Evolutionary conservation across 1,284 basidiomycete species (phyloP).

Genomic region (Cryptococcus jaspeensis): DNA sequence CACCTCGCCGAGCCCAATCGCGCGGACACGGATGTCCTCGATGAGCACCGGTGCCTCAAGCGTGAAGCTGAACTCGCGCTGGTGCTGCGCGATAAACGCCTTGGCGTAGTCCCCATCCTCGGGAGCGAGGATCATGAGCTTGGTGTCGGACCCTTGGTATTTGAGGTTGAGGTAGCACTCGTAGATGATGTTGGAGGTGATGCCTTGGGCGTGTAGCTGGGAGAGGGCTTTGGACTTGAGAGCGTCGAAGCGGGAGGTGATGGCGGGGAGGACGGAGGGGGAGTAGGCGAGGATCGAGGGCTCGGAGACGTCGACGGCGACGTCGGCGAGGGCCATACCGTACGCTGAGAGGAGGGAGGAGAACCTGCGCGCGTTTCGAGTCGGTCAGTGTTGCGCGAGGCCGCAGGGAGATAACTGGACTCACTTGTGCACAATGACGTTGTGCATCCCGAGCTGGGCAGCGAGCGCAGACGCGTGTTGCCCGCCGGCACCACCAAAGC

Average conservation of each 20-base stretch:
- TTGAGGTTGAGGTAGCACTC: slow-evolving; percentile 57
- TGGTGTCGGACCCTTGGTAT: slow-evolving; percentile 39
- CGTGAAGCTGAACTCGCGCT: slow-evolving; percentile 45
- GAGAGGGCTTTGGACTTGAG: slow-evolving; percentile 56
- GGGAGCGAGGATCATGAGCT: slow-evolving; percentile 42
- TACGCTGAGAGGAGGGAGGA: slow-evolving; percentile 86
- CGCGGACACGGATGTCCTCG: slow-evolving; percentile 40
- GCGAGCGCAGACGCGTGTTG: slow-evolving; percentile 46
- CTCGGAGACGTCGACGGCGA: slow-evolving; percentile 39
- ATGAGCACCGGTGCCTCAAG: slow-evolving; percentile 35
- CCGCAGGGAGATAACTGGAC: not conserved
- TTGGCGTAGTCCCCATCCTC: slow-evolving; percentile 32
- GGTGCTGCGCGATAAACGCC: slow-evolving; percentile 36
- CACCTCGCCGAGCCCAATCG: slow-evolving; percentile 14
- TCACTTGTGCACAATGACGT: slow-evolving; percentile 61
- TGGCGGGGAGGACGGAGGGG: slow-evolving; percentile 32
- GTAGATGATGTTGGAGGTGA: slow-evolving; percentile 66
- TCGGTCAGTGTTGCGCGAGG: no score
- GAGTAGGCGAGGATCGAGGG: slow-evolving; percentile 62
- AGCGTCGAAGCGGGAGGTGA: slow-evolving; percentile 21
- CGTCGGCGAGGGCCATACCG: slow-evolving; percentile 69
- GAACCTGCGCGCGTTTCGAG: slow-evolving; percentile 60
- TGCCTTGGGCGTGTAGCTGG: slow-evolving; percentile 77
- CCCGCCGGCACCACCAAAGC: slow-evolving; percentile 48
- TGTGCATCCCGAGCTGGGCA: slow-evolving; percentile 34